Percentiles rank a stretch among this genome's conserved stretches.
Evolutionary conservation across 2,329 filamentous ascomycete genomes (phyloP).

Genomic region (Colletotrichum ledebouriae): DNA sequence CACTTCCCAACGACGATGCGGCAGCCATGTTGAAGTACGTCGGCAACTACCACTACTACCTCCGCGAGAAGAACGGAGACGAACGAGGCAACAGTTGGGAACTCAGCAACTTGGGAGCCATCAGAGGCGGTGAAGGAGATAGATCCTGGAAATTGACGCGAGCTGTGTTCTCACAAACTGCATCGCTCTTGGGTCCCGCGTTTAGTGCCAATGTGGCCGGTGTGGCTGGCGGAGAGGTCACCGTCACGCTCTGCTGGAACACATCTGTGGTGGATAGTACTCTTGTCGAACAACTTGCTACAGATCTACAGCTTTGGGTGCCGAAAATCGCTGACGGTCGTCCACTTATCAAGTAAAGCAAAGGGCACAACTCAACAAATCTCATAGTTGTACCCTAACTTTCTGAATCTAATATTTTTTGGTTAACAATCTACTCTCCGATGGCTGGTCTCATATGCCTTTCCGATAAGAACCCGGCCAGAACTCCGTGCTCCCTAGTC

Average conservation of each 20-base stretch:
- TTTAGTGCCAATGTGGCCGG: constrained; percentile 62
- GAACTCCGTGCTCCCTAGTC: no score
- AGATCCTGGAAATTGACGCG: constrained; percentile 55
- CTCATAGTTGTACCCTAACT: no score
- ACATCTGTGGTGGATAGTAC: constrained; percentile 56
- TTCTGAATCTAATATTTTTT: no score
- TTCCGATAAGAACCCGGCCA: no score
- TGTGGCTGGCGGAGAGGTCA: constrained; percentile 57
- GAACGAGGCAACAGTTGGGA: constrained; percentile 61
- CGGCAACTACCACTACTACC: constrained; percentile 58
- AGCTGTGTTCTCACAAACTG: constrained; percentile 65
- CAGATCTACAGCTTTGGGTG: constrained; percentile 53
- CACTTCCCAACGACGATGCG: constrained; percentile 59
- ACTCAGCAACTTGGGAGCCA: constrained; percentile 65
- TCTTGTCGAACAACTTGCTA: constrained; percentile 53
- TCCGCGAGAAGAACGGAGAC: constrained; percentile 57
- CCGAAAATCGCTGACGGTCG: constrained; percentile 45
- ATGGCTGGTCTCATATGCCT: no score
- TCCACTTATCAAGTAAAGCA: not conserved
- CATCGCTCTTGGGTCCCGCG: constrained; percentile 57
- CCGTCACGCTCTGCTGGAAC: constrained; percentile 63
- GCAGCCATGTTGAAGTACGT: constrained; percentile 58
- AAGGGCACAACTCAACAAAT: no score
- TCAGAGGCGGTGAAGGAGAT: constrained; percentile 45
- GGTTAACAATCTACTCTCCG: no score